These are phyloP conservation scores for Microsporum audouinii DNA, from an alignment of 2,329 filamentous ascomycete species.

Conservation along the genomic window DNA sequence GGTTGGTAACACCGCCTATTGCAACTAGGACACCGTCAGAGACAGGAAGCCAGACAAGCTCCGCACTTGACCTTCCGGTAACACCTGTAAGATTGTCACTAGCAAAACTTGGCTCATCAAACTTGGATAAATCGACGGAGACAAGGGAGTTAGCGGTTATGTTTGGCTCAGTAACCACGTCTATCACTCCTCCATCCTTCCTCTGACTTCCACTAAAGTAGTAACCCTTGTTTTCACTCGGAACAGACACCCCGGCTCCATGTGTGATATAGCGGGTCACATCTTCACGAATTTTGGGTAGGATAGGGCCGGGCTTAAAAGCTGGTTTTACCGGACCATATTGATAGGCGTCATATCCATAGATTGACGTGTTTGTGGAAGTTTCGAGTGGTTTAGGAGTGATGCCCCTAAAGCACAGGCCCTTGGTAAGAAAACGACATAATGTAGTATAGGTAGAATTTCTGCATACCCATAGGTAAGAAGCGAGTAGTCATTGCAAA, in stretches of 20 bases:
- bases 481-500: slow-evolving; percentile 53
- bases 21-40: slow-evolving; percentile 29
- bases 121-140: slow-evolving; percentile 47
- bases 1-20: slow-evolving; percentile 28
- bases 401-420: slow-evolving; percentile 34
- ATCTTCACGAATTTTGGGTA: slow-evolving; percentile 29
- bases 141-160: slow-evolving; percentile 47
- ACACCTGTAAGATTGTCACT: slow-evolving; percentile 44
- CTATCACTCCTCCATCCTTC: slow-evolving; percentile 40
- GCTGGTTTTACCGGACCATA: slow-evolving; percentile 38
- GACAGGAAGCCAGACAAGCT: slow-evolving; percentile 51
- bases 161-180: slow-evolving; percentile 23
- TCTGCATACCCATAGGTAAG: slow-evolving; percentile 47
- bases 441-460: neutral
- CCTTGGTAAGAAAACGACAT: neutral
- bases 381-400: slow-evolving; percentile 13
- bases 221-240: slow-evolving; percentile 59
- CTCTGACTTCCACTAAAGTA: slow-evolving; percentile 57
- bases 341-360: slow-evolving; percentile 44
- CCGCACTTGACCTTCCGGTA: slow-evolving; percentile 49
- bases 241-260: slow-evolving; percentile 52
- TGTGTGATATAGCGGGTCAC: slow-evolving; percentile 53
- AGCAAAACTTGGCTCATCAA: slow-evolving; percentile 43
- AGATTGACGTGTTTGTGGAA: slow-evolving; percentile 20
- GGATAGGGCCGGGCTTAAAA: slow-evolving; percentile 31